A percentile compares a stretch with the other conserved stretches of the same genome.
These are phyloP conservation scores for Cucurbitaria berberidis DNA, from an alignment of 2,329 filamentous ascomycete genomes.

Conservation along the genomic window DNA sequence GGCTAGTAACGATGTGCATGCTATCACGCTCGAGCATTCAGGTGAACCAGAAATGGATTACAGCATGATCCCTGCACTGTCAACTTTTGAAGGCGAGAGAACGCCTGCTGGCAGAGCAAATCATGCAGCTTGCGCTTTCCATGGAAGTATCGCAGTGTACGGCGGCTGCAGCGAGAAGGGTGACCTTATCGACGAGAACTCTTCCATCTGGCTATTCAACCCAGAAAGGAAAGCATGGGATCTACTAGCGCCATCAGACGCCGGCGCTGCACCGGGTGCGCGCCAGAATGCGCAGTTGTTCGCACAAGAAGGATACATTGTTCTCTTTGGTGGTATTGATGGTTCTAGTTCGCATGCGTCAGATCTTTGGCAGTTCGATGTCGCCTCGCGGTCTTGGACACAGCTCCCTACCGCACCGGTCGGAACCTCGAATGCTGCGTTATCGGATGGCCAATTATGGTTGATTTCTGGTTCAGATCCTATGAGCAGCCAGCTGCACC, in stretches of 20 bases:
- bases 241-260: conserved; percentile 20
- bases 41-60: conserved; percentile 48
- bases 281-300: conserved; percentile 30
- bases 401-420: conserved; percentile 35
- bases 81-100: conserved; percentile 34
- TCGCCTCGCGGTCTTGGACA: conserved; percentile 28
- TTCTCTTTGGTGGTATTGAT: conserved; percentile 38
- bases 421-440: conserved; percentile 43
- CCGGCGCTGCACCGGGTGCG: conserved; percentile 25
- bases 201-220: conserved; percentile 52
- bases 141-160: conserved; percentile 49
- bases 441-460: conserved; percentile 49
- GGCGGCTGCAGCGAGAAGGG: conserved; percentile 46
- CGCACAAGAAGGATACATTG: conserved; percentile 21
- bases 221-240: conserved; percentile 38
- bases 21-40: conserved; percentile 44
- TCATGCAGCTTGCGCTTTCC: conserved; percentile 51
- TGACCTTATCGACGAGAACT: conserved; percentile 43
- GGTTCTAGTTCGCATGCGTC: conserved; percentile 29
- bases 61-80: conserved; percentile 50
- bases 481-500: conserved; percentile 38
- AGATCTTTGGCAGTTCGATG: conserved; percentile 36
- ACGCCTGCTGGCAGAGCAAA: conserved; percentile 46
- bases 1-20: conserved; percentile 53
- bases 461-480: conserved; percentile 46